Evolutionary conservation across 371 early-diverging fungal genomes (phyloP).

Genomic region (Syncephalastrum monosporum): DNA sequence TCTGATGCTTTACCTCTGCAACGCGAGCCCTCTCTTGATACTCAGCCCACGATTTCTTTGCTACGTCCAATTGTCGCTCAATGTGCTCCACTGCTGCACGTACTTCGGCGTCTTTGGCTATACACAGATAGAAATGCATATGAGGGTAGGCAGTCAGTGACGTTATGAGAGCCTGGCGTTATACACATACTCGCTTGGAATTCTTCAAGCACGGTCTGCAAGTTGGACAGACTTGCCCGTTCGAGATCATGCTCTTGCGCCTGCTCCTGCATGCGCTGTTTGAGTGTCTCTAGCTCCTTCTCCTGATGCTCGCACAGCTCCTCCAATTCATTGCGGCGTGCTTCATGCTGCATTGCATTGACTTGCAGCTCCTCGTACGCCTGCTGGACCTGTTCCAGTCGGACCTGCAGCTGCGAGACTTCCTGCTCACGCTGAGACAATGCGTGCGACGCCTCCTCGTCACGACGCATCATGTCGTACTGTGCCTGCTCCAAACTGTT

Average conservation of each 20-base stretch:
- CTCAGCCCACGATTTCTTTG: slow-evolving; percentile 56
- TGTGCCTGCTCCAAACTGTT: slow-evolving; percentile 24
- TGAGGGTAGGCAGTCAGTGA: neutral
- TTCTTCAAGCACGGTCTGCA: slow-evolving; percentile 84
- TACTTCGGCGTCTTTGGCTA: slow-evolving; percentile 71
- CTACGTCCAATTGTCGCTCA: slow-evolving; percentile 52
- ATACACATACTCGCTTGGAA: slow-evolving; percentile 74
- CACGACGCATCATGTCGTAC: slow-evolving; percentile 24
- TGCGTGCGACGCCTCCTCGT: slow-evolving; percentile 24
- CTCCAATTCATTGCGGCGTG: slow-evolving; percentile 53
- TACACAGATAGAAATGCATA: neutral
- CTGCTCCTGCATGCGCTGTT: slow-evolving; percentile 27
- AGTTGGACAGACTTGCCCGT: slow-evolving; percentile 69
- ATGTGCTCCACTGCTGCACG: slow-evolving; percentile 76
- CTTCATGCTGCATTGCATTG: slow-evolving; percentile 57
- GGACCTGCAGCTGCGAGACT: slow-evolving; percentile 39
- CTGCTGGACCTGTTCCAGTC: slow-evolving; percentile 53
- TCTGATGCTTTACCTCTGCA: slow-evolving; percentile 53
- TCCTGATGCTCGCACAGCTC: slow-evolving; percentile 23
- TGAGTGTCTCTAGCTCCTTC: slow-evolving; percentile 46
- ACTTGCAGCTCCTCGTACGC: slow-evolving; percentile 69
- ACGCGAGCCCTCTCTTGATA: slow-evolving; percentile 55
- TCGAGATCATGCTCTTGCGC: slow-evolving; percentile 55
- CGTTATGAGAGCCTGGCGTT: neutral
- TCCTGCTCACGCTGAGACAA: slow-evolving; percentile 23